phyloP scores from a whole-genome alignment of 2,329 filamentous ascomycete species.

The Didymosphaeria variabile region DNA sequence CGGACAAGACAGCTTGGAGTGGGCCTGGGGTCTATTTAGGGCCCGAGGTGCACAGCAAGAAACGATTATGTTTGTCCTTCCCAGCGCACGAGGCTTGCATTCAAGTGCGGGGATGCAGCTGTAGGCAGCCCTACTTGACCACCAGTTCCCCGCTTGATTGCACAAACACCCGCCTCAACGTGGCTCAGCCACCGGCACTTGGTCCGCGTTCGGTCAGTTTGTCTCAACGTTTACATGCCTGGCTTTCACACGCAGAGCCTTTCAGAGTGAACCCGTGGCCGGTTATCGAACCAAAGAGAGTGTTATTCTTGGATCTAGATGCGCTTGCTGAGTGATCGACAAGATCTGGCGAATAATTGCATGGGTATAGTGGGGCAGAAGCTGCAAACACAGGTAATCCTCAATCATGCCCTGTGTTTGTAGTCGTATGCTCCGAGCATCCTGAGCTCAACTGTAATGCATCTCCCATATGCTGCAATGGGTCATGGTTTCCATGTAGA shows the following conservation, averaged over 20 bases:
- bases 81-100: conserved; percentile 7
- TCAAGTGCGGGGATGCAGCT: conserved; percentile 17
- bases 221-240: neutral
- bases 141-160: conserved; percentile 8
- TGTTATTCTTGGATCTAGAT: conserved; percentile 9
- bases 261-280: neutral
- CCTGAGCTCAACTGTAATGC: no score
- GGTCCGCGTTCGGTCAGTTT: neutral
- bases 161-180: conserved; percentile 10
- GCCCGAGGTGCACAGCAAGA: neutral
- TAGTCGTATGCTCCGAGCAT: neutral
- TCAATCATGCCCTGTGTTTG: conserved; percentile 1
- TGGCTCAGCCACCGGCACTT: conserved; percentile 4
- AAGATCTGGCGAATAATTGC: conserved; percentile 3
- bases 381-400: neutral
- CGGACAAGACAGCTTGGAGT: neutral
- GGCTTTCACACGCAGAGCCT: neutral
- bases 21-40: neutral
- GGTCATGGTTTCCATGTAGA: neutral
- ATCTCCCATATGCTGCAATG: neutral
- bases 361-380: conserved; percentile 10
- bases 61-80: neutral
- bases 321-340: conserved; percentile 10
- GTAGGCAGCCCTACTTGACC: conserved; percentile 2
- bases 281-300: neutral